These are phyloP conservation scores for Ascochyta rabiei DNA, from an alignment of 2,329 filamentous ascomycete species.

Conservation along the genomic window DNA sequence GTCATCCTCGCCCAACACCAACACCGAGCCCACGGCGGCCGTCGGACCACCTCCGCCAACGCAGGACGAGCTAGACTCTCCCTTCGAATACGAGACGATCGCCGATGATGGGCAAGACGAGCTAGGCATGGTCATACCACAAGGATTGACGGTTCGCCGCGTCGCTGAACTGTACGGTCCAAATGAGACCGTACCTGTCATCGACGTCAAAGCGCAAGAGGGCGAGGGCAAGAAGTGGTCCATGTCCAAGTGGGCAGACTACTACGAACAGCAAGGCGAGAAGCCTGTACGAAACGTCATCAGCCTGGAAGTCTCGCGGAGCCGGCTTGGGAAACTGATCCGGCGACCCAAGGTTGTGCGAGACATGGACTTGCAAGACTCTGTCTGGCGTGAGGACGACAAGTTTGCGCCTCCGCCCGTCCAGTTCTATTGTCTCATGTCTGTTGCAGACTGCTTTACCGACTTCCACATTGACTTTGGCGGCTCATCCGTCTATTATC, in stretches of 20 bases:
- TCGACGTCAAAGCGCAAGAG: conserved; percentile 73
- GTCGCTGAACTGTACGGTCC: conserved; percentile 69
- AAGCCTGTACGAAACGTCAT: conserved; percentile 73
- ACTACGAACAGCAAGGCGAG: conserved; percentile 67
- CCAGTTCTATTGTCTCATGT: conserved; percentile 74
- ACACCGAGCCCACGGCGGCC: conserved; percentile 24
- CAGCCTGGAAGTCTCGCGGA: conserved; percentile 70
- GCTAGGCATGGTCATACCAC: conserved; percentile 71
- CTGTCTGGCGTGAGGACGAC: conserved; percentile 62
- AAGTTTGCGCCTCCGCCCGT: conserved; percentile 66
- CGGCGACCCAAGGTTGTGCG: conserved; percentile 68
- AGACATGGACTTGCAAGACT: conserved; percentile 64
- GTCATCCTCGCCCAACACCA: neutral
- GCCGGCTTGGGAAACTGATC: conserved; percentile 65
- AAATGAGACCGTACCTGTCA: conserved; percentile 68
- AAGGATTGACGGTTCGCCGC: conserved; percentile 66
- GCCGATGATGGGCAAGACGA: conserved; percentile 68
- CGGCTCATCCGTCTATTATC: conserved; percentile 73
- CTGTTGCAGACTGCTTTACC: conserved; percentile 72
- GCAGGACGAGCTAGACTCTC: conserved; percentile 21
- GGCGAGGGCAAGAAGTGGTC: conserved; percentile 69
- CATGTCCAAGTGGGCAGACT: conserved; percentile 69
- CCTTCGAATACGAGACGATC: conserved; percentile 57
- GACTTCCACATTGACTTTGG: conserved; percentile 77
- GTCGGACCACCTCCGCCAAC: conserved; percentile 17